Conservation (phyloP, 495 filamentous ascomycete genomes). For the Alectoria sarmentosa region DNA sequence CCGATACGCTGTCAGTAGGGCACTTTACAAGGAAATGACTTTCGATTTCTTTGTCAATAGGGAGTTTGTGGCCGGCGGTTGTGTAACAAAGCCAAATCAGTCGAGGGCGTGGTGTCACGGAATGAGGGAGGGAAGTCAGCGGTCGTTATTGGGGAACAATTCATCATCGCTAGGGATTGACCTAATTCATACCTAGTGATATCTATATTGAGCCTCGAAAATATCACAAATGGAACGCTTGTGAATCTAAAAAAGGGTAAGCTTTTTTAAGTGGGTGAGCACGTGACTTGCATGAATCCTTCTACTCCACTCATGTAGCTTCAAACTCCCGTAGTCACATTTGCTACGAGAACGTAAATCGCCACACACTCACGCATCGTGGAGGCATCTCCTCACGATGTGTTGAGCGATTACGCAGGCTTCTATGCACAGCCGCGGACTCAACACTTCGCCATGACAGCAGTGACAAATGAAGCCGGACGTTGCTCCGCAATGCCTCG, state of each 20-base stretch:
- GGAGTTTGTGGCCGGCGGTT: background rate
- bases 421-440: background rate
- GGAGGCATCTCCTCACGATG: background rate
- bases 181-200: background rate
- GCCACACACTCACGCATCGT: background rate
- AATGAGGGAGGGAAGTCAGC: background rate
- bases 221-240: background rate
- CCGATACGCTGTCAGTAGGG: background rate
- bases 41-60: background rate
- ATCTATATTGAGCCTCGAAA: background rate
- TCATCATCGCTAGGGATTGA: background rate
- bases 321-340: background rate
- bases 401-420: background rate
- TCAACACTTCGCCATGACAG: constrained; percentile 4
- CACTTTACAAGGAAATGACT: background rate
- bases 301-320: background rate
- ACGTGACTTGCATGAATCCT: background rate
- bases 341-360: too few relatives aligned
- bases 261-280: background rate
- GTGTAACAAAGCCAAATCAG: background rate
- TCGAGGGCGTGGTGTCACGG: background rate
- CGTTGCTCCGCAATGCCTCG: background rate
- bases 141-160: too few relatives aligned
- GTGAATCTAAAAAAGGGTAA: too few relatives aligned
- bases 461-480: background rate